Evolutionary conservation across 129 eudicot species (phyloP).

Genomic region (Erigeron canadensis): DNA sequence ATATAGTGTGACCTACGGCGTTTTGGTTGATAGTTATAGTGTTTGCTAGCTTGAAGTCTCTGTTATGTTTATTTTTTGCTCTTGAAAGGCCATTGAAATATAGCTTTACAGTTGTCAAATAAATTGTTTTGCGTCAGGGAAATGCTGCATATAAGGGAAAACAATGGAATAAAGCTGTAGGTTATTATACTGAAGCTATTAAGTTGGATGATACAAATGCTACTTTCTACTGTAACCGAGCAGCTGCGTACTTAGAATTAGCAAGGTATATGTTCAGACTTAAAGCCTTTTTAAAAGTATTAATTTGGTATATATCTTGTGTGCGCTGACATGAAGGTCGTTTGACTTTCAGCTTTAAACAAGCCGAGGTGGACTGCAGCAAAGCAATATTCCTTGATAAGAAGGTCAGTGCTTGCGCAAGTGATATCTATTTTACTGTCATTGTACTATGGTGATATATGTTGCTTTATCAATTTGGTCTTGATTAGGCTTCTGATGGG

Average conservation of each 20-base stretch:
- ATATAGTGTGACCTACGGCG: neutral
- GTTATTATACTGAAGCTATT: conserved; percentile 76
- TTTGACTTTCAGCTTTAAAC: conserved; percentile 53
- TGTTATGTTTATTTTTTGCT: neutral
- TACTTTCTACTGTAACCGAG: conserved; percentile 73
- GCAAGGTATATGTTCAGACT: conserved; percentile 46
- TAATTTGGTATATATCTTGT: conserved; percentile 1
- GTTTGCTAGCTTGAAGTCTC: neutral
- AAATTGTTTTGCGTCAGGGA: conserved; percentile 47
- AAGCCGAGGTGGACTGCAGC: conserved; percentile 93
- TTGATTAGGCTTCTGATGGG: conserved; percentile 1
- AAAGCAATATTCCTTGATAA: conserved; percentile 81
- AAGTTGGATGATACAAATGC: conserved; percentile 69
- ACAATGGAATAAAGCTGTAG: conserved; percentile 80
- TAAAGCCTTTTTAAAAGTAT: neutral
- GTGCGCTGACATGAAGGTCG: conserved; percentile 13
- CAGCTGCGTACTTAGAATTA: conserved; percentile 89
- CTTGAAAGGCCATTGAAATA: neutral
- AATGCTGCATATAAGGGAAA: conserved; percentile 82
- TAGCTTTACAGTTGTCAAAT: neutral
- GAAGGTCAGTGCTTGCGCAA: conserved; percentile 52
- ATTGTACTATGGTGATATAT: neutral
- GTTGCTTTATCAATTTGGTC: neutral
- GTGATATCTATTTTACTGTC: conserved; percentile 12
- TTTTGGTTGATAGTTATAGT: conserved; percentile 3